phyloP scores from a whole-genome alignment of 2,329 filamentous ascomycete species.

The Pseudogymnoascus sp. region DNA sequence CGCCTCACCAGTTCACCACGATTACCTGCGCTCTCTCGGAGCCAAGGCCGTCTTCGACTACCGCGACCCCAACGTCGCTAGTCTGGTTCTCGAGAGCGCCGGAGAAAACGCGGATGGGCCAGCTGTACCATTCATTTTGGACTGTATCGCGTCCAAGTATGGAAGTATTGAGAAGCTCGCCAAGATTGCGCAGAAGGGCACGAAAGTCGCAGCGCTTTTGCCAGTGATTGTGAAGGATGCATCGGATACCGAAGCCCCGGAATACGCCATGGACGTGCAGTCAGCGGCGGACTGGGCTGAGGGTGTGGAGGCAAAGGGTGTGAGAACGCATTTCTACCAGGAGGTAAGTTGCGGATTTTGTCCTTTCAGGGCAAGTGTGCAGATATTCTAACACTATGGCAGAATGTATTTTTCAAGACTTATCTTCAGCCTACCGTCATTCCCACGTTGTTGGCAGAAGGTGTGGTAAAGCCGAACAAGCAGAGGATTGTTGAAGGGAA shows the following conservation, averaged over 20 bases:
- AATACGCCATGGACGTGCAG: conserved; percentile 48
- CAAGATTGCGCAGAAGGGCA: conserved; percentile 41
- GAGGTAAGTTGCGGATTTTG: conserved; percentile 31
- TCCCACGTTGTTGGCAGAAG: conserved; percentile 27
- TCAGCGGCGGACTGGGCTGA: conserved; percentile 41
- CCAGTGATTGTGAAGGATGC: conserved; percentile 52
- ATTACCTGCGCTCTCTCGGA: conserved; percentile 25
- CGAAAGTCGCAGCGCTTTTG: conserved; percentile 51
- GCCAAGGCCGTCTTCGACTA: conserved; percentile 29
- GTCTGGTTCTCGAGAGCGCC: conserved; percentile 17
- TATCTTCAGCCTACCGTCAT: conserved; percentile 23
- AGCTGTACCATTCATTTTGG: conserved; percentile 41
- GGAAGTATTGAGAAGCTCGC: conserved; percentile 43
- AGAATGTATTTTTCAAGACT: conserved; percentile 48
- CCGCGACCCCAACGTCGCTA: conserved; percentile 17
- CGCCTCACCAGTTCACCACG: conserved; percentile 24
- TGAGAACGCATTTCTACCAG: conserved; percentile 48
- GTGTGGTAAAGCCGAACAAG: conserved; percentile 36
- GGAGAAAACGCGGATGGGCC: conserved; percentile 14
- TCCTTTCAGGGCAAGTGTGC: not conserved
- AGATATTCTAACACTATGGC: conserved; percentile 3
- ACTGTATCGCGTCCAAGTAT: conserved; percentile 47
- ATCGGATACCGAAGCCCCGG: conserved; percentile 38
- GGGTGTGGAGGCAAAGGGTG: conserved; percentile 46
- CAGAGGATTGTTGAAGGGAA: conserved; percentile 35